Percentiles rank a stretch among this genome's conserved stretches.
phyloP scores from a whole-genome alignment of 164 flowering plant genomes.

The Tetrastigma voinierianum region DNA sequence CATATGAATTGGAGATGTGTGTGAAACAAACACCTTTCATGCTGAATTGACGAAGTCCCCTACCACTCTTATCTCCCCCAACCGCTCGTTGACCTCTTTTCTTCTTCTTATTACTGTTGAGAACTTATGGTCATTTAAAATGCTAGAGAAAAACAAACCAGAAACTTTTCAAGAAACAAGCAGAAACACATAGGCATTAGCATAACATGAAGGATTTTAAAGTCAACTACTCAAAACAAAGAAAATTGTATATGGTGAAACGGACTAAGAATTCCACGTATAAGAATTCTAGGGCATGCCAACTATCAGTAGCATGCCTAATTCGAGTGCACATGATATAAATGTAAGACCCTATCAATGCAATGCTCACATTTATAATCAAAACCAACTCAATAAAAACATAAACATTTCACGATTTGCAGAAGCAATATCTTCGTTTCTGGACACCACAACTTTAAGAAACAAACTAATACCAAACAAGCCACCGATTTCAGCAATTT shows the following conservation, averaged over 20 bases:
- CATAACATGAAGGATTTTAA: neutral
- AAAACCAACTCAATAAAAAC: too few relatives aligned
- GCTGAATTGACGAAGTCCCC: constrained; percentile 96
- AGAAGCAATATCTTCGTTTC: neutral
- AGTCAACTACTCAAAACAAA: too few relatives aligned
- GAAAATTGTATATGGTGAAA: too few relatives aligned
- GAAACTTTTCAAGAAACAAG: neutral
- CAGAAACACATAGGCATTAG: neutral
- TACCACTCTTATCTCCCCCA: constrained; percentile 83
- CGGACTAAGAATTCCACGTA: too few relatives aligned
- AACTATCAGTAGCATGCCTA: too few relatives aligned
- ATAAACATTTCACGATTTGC: neutral
- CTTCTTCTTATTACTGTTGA: constrained; percentile 68
- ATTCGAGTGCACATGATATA: too few relatives aligned
- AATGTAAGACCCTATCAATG: too few relatives aligned
- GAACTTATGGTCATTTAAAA: constrained; percentile 3
- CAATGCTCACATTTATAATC: too few relatives aligned
- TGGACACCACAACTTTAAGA: neutral
- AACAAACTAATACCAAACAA: neutral
- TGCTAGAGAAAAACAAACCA: neutral
- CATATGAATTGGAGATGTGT: neutral
- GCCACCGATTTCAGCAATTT: neutral
- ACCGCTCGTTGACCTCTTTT: constrained; percentile 80
- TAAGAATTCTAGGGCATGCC: too few relatives aligned
- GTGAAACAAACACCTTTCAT: constrained; percentile 67